Percentiles rank a stretch among this genome's conserved stretches.
Conservation (phyloP, 169 alveolate species). For the Plasmodium gallinaceum region DNA sequence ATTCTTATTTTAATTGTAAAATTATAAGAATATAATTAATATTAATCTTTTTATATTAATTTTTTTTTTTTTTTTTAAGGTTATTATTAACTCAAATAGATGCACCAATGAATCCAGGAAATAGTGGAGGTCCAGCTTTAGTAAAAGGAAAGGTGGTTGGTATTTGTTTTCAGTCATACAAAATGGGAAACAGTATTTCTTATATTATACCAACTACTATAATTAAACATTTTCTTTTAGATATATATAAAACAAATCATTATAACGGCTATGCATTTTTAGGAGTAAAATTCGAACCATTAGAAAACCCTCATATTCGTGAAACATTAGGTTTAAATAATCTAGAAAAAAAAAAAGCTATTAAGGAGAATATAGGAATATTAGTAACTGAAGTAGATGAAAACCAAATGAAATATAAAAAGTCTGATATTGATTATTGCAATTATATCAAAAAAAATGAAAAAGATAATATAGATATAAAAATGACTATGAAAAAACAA, state of each 20-base stretch:
- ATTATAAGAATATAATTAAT: background rate
- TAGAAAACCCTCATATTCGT: slow-evolving; percentile 83
- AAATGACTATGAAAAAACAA: slow-evolving; percentile 53
- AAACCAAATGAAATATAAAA: slow-evolving; percentile 22
- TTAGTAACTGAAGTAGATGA: slow-evolving; percentile 46
- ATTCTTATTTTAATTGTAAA: background rate
- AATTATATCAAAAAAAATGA: slow-evolving; percentile 37
- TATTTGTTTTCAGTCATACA: slow-evolving; percentile 89
- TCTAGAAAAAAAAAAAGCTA: slow-evolving; percentile 68
- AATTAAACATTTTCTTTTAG: slow-evolving; percentile 82
- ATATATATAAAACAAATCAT: slow-evolving; percentile 65
- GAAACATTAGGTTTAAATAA: slow-evolving; percentile 78
- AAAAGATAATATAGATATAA: slow-evolving; percentile 78
- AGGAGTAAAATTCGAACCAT: slow-evolving; percentile 86
- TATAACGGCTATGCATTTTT: slow-evolving; percentile 87
- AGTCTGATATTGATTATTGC: slow-evolving; percentile 76
- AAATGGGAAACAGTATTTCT: slow-evolving; percentile 88
- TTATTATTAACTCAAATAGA: slow-evolving; percentile 91
- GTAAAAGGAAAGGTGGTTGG: slow-evolving; percentile 89
- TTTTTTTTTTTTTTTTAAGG: slow-evolving; percentile 24
- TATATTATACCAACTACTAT: slow-evolving; percentile 87
- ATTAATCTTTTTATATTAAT: too few species aligned
- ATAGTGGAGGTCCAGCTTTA: slow-evolving; percentile 91
- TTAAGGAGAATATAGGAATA: slow-evolving; percentile 67
- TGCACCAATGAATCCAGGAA: slow-evolving; percentile 93